Base-by-base conservation (phyloP, 2,329 filamentous ascomycete genomes). In the Penicillium psychrosexuale region DNA sequence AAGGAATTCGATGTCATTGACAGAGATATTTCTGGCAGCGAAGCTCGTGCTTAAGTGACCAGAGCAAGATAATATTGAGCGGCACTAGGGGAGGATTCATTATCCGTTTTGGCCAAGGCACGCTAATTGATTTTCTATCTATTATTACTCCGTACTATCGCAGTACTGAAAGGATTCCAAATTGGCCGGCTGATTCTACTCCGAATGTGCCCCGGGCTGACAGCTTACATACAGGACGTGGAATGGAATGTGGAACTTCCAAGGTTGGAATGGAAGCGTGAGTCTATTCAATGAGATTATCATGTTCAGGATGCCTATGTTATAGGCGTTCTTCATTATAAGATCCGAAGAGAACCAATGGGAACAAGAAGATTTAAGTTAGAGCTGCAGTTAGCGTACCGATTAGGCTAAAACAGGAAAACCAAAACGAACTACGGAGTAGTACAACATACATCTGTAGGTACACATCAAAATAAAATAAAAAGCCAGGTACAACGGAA, bases 181-280 rank as follows among this genome's bases (percentile, higher is more conserved):
- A 22, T 19, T 47, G 30, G 51, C 39, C 51, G 37, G n/a, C 34
- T 36, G 51, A 49, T 49, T 43, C 12, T 53, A 30, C 30, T 53
- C 51, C 45, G 51, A 53, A 33, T 2, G 9, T 47, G 17, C 15
- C 27, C 17, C 31, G 31, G 37, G 7, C 22, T 39, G 44, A 24
- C 30, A 12, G 24, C 22, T 12, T 15, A n/a, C 9, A 37, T 3
- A 6, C 12, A 9, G 6, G 6, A 36, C 27, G 13, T 36, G 19
- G 44, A 5, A 27, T 34, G 33, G 34, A 39, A 39, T 48, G 46
- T 22, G 46, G 27, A 17, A 39, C n/a, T 13, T 33, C 2, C 8
- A n/a, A n/a, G n/a, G n/a, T n/a, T n/a, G n/a, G n/a, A n/a, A 38
- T 48, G 12, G n/a, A 38, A 31, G n/a, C 19, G 8, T 30, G 3